Evolutionary conservation across 2,329 filamentous ascomycete genomes (phyloP).

Genomic region (Domatiomyces globalis): DNA sequence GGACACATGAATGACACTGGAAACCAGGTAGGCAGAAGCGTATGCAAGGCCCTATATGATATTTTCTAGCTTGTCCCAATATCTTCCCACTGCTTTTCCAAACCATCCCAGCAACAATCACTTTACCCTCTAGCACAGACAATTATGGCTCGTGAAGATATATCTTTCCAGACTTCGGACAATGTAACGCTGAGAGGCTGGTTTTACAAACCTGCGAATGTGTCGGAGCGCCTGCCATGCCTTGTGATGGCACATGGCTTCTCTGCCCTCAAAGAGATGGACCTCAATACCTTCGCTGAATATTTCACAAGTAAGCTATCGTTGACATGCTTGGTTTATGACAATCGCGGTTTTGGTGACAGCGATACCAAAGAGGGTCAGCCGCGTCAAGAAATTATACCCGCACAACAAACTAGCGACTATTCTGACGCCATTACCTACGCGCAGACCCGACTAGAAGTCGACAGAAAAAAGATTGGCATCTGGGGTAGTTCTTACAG

Average conservation of each 20-base stretch:
- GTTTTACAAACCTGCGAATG: conserved; percentile 10
- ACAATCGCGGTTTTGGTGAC: conserved; percentile 22
- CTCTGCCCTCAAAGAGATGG: conserved; percentile 17
- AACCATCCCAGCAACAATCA: no score
- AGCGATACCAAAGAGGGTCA: conserved; percentile 23
- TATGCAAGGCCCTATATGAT: no score
- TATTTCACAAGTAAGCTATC: conserved; percentile 12
- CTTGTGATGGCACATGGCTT: conserved; percentile 18
- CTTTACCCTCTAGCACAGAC: no score
- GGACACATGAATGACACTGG: no score
- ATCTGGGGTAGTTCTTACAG: conserved; percentile 29
- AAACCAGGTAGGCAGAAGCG: no score
- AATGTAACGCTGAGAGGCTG: conserved; percentile 16
- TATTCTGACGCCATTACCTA: conserved; percentile 27
- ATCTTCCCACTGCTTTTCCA: no score
- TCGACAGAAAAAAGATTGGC: conserved; percentile 21
- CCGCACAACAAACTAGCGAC: conserved; percentile 23
- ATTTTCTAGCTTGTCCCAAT: no score
- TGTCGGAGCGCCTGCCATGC: conserved; percentile 8
- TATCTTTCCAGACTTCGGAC: conserved; percentile 17
- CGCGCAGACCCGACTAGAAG: conserved; percentile 17
- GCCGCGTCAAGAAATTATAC: conserved; percentile 24
- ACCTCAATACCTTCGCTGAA: conserved; percentile 14
- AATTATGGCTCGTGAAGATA: conserved; percentile 6
- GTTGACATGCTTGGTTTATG: conserved; percentile 21